Evolutionary conservation across 2,329 filamentous ascomycete species (phyloP).

Genomic region (Tricladium varicosporioides): DNA sequence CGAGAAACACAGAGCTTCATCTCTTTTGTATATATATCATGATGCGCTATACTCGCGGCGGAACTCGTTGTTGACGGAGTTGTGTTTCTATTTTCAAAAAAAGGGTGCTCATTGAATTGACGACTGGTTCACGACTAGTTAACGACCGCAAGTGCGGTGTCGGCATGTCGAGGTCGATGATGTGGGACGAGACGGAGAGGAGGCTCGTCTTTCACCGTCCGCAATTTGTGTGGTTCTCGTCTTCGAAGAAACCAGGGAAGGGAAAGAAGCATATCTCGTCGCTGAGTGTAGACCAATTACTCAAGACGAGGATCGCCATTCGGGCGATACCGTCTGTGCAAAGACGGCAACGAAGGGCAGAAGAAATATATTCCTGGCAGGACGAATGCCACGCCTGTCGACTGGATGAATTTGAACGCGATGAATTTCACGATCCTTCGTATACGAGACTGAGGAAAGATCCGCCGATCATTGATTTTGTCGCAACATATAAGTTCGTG

Average conservation of each 20-base stretch:
- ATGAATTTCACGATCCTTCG: background rate
- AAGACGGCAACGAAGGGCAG: background rate
- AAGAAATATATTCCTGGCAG: background rate
- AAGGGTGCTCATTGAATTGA: background rate
- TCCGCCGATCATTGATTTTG: background rate
- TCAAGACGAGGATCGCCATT: constrained; percentile 10
- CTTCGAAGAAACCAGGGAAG: background rate
- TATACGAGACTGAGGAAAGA: background rate
- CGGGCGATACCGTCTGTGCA: constrained; percentile 5
- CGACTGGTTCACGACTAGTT: background rate
- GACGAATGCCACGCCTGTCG: background rate
- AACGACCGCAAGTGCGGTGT: background rate
- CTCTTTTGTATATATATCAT: background rate
- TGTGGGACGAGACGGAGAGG: constrained; percentile 1
- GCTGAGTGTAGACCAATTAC: constrained; percentile 7
- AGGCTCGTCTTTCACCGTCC: constrained; percentile 1
- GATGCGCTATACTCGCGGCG: background rate
- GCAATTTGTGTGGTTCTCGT: constrained; percentile 6
- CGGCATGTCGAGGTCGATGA: constrained; percentile 3
- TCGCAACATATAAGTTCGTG: background rate
- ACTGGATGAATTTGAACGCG: background rate
- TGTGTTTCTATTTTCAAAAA: background rate
- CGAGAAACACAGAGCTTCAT: background rate
- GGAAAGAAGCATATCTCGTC: constrained; percentile 7
- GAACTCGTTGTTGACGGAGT: background rate